Conservation (phyloP, 192 early-diverging fungal species). For the Chytriomyces sp. region DNA sequence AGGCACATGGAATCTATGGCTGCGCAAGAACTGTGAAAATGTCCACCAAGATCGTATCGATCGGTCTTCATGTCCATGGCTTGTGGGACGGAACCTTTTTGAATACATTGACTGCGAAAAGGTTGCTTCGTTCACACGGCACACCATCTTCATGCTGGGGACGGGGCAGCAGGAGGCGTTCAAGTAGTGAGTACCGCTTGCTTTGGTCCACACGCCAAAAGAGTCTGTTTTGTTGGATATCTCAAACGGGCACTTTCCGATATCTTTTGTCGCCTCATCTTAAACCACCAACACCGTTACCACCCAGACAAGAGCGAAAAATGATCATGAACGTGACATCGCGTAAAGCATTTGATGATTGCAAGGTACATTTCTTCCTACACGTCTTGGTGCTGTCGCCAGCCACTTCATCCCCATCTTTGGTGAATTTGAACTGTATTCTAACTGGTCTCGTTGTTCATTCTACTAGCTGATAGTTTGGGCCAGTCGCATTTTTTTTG, state of each 20-base stretch:
- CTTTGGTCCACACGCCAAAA: not conserved
- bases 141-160: constrained; percentile 33
- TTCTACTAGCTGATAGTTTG: constrained; percentile 35
- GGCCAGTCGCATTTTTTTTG: constrained; percentile 38
- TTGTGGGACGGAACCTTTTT: constrained; percentile 37
- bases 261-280: not conserved
- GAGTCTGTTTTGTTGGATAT: not conserved
- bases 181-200: constrained; percentile 27
- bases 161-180: constrained; percentile 28
- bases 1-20: constrained; percentile 24
- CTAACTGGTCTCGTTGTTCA: not conserved
- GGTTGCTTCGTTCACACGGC: constrained; percentile 31
- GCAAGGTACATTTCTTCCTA: not conserved
- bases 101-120: constrained; percentile 33
- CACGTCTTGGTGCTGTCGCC: not conserved
- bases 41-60: constrained; percentile 6
- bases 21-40: constrained; percentile 19
- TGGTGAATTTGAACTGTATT: not conserved
- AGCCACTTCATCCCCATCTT: not conserved
- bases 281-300: not conserved
- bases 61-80: constrained; percentile 7
- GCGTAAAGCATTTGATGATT: constrained; percentile 14
- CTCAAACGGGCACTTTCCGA: not conserved
- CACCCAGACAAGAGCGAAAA: constrained; percentile 38
- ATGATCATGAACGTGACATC: constrained; percentile 43